A percentile compares a stretch with the other conserved stretches of the same genome.
phyloP scores from a whole-genome alignment of 1,284 basidiomycete genomes.

The Vanrija humicola region DNA sequence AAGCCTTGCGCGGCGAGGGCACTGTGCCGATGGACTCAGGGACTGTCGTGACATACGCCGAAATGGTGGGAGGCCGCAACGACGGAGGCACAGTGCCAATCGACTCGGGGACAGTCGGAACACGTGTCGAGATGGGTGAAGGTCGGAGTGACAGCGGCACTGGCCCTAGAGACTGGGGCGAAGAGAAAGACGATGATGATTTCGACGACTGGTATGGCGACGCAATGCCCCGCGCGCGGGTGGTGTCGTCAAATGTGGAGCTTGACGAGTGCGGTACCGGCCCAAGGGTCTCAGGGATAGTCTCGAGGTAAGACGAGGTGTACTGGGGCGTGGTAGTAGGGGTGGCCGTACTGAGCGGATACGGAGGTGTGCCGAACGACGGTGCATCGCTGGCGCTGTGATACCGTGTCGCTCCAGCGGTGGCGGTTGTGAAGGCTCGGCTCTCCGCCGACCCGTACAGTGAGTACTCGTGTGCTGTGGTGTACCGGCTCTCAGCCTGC shows the following conservation, averaged over 20 bases:
- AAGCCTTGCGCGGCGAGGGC: no score
- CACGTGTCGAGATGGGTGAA: background rate
- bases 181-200: no score
- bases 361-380: background rate
- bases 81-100: background rate
- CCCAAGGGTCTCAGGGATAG: no score
- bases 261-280: background rate
- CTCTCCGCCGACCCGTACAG: constrained; percentile 16
- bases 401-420: background rate
- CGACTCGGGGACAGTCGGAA: background rate
- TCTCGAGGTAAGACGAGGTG: background rate
- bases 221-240: no score
- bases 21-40: no score
- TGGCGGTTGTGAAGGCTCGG: constrained; percentile 14
- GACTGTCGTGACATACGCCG: background rate
- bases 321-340: background rate
- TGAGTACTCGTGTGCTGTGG: background rate
- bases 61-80: background rate
- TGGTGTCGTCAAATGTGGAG: no score
- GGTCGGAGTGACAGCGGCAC: no score
- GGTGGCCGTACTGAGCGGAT: background rate
- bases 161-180: no score
- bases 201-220: no score
- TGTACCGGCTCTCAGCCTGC: background rate
- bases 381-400: constrained; percentile 1